phyloP scores from a whole-genome alignment of 495 filamentous ascomycete genomes.

The Penicillium lagena region DNA sequence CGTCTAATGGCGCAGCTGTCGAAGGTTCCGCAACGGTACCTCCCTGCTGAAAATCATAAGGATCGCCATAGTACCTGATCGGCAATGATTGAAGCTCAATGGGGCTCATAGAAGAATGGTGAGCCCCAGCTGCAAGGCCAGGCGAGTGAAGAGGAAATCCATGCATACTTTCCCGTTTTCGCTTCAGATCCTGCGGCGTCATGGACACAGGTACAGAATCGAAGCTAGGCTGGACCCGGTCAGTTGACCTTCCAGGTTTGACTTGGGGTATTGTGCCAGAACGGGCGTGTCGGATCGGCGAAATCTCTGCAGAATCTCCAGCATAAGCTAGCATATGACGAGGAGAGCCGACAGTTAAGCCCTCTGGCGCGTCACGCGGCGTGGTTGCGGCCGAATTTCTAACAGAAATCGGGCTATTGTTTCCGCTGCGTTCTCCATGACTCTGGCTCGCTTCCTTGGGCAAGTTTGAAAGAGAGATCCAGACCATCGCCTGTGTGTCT shows the following conservation, averaged over 20 bases:
- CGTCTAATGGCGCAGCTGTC: too few species aligned
- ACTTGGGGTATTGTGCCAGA: too few species aligned
- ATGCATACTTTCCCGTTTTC: slow-evolving; percentile 14
- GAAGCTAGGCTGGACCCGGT: not conserved
- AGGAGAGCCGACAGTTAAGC: too few species aligned
- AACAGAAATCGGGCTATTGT: slow-evolving; percentile 2
- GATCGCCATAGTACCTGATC: slow-evolving; percentile 15
- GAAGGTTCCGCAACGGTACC: not conserved
- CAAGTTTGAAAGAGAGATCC: slow-evolving; percentile 27
- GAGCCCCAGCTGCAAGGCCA: slow-evolving; percentile 9
- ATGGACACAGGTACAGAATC: not conserved
- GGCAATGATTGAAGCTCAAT: slow-evolving; percentile 13
- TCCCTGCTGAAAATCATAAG: slow-evolving; percentile 5
- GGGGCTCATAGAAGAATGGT: slow-evolving; percentile 4
- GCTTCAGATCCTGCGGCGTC: slow-evolving; percentile 12
- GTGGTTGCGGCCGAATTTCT: not conserved
- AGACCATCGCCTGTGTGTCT: slow-evolving; percentile 19
- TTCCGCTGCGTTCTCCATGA: slow-evolving; percentile 3
- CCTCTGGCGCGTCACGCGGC: too few species aligned
- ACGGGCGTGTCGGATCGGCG: too few species aligned
- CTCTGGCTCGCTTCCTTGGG: slow-evolving; percentile 14
- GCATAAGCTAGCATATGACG: too few species aligned
- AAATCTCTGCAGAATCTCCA: too few species aligned
- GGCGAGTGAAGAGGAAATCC: slow-evolving; percentile 12
- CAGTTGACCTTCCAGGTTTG: too few species aligned